Base-by-base conservation (phyloP, 2,329 filamentous ascomycete genomes). In the Fusarium annulatum region DNA sequence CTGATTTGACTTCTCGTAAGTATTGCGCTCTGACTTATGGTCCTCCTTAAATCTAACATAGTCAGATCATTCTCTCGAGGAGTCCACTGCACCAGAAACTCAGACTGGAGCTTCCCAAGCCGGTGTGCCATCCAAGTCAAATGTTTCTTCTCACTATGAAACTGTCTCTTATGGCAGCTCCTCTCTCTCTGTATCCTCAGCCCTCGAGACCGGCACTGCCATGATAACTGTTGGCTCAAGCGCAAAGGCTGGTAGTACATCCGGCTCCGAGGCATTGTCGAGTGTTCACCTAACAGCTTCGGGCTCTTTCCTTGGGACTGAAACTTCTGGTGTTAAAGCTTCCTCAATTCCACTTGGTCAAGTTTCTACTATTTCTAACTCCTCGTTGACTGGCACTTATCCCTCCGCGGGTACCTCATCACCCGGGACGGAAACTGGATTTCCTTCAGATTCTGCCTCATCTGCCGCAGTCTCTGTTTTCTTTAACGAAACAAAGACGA, bases 141-240 rank as follows among this genome's bases (percentile, higher is more conserved):
- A 61, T 49, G 9, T 51, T 43, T 65, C 59, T 21, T 61, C 60
- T 10, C 41, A 41, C 15, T 49, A 61, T 39, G 39, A n/a, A 26
- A 59, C 51, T 30, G 9, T 33, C 42, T 45, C 49, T 38, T 58
- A 36, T 23, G 34, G 28, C 7, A 51, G 42, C 30, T 43, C 60
- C 21, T 65, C 67, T 16, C 33, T 65, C 21, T 39, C 36, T 49
- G 26, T 48, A 33, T 65, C 73, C 26, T 67, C 64, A 28, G 41
- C 15, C 7, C 23, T 48, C 7, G 59, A 59, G 28, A 61, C 53
- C 12, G 43, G 48, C 23, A 60, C 56, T 8, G 43, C 39, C 23
- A 61, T 38, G 45, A 59, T 64, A 38, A 76, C 61, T n/a, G 69
- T 52, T 42, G 74, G 64, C 41, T 76, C 74, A 38, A 76, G 74